A percentile compares a stretch with the other conserved stretches of the same genome.
phyloP scores from a whole-genome alignment of 192 early-diverging fungal species.

The Mortierella hygrophila region DNA sequence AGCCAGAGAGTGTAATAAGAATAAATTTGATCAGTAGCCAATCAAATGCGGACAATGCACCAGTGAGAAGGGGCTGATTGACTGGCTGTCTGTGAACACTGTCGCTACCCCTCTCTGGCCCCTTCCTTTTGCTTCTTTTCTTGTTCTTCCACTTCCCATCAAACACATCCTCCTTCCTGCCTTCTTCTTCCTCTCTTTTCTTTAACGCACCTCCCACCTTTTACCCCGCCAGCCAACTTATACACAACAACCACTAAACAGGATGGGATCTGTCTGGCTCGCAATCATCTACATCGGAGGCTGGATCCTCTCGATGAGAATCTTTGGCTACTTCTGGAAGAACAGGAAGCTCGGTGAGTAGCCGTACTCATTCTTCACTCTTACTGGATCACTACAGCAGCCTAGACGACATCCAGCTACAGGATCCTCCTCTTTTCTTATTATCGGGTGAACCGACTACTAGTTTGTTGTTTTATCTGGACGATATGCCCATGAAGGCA shows the following conservation, averaged over 20 bases:
- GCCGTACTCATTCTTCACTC: neutral
- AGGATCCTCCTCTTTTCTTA: neutral
- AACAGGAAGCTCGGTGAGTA: constrained; percentile 55
- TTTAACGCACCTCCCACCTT: neutral
- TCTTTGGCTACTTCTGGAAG: constrained; percentile 58
- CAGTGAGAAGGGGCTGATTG: neutral
- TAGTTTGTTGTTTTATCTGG: no score
- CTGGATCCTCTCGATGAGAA: constrained; percentile 57
- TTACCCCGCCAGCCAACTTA: neutral
- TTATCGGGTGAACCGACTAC: neutral
- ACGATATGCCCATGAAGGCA: neutral
- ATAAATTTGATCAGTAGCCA: constrained; percentile 24
- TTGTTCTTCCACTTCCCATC: neutral
- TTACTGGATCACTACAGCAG: neutral
- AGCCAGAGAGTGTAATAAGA: neutral
- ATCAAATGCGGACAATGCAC: constrained; percentile 52
- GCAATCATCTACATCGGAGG: constrained; percentile 56
- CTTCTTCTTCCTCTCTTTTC: neutral
- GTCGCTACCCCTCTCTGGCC: neutral
- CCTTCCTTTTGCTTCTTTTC: neutral
- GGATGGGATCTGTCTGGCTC: constrained; percentile 57
- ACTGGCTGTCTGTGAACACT: neutral
- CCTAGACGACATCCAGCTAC: neutral
- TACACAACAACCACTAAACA: neutral
- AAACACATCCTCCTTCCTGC: neutral